phyloP scores from a whole-genome alignment of 306 rosid genomes.

The Purshia tridentata region DNA sequence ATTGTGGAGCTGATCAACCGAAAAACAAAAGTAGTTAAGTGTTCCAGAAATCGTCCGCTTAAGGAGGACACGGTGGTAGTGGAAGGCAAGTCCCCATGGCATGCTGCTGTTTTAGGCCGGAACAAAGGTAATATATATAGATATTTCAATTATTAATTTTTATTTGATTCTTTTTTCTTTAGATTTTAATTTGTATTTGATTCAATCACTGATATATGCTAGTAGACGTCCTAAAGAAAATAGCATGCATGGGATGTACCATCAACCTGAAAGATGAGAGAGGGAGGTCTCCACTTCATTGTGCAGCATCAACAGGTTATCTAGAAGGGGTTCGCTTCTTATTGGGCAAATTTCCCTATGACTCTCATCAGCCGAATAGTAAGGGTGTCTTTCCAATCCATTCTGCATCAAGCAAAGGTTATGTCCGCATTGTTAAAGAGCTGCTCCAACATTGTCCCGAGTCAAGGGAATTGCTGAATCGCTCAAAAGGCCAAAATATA shows the following conservation, averaged over 20 bases:
- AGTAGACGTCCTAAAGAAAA: neutral
- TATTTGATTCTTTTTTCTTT: too few species aligned
- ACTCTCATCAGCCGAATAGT: constrained; percentile 7
- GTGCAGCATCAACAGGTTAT: constrained; percentile 29
- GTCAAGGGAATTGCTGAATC: constrained; percentile 4
- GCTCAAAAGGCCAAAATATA: neutral
- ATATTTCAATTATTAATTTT: too few species aligned
- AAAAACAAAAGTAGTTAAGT: too few species aligned
- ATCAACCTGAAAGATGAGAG: neutral
- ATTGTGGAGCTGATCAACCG: constrained; percentile 3
- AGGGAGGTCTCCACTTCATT: constrained; percentile 19
- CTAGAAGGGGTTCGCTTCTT: constrained; percentile 22
- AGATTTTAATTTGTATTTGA: too few species aligned
- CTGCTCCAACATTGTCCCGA: constrained; percentile 9
- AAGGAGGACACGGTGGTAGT: too few species aligned
- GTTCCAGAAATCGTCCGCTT: too few species aligned
- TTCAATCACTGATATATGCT: too few species aligned
- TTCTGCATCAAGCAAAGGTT: constrained; percentile 11
- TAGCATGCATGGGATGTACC: neutral
- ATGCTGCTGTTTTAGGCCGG: too few species aligned
- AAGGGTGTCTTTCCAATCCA: constrained; percentile 21
- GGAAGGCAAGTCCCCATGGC: too few species aligned
- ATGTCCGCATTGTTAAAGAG: neutral
- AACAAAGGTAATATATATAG: too few species aligned
- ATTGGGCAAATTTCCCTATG: neutral